Base-by-base conservation (phyloP, 768 basidiomycete species). In the Boletus vermiculosoides region DNA sequence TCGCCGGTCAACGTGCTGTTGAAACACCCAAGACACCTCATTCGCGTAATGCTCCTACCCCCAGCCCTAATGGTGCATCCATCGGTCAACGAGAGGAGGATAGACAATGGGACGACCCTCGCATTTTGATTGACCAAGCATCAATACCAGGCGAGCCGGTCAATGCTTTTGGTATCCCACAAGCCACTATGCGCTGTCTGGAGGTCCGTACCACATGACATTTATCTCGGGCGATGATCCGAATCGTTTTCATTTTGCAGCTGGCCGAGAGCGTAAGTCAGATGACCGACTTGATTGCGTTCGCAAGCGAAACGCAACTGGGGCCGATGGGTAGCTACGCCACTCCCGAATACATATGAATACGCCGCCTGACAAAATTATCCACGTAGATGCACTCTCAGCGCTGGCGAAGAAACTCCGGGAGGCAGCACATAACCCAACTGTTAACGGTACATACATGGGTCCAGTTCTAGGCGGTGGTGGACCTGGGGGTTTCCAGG, bases 181-280 rank as follows among this genome's bases (percentile, higher is more conserved):
- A 92, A 67, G 90, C 89, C 3, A 91, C 91, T 18, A 92, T 92
- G 92, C 79, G 91, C 52, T 92, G 90, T 79, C 75, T 93, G 36
- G 91, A 93, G 80, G 87, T 88, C 55, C 54, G 79, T 68, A 48
- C 34, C 23, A 18, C 50, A 42, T 28, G 52, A 25, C 23, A 30
- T 55, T 23, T 40, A 47, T 42, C 28, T 37, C 30, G 50, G 22
- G n/a, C 36, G 37, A 42, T 45, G 47, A 56, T 41, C 59, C 36
- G 22, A 56, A 60, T 33, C 20, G 22, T 18, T 50, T 56, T 50
- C 20, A 31, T 58, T 55, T 57, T 56, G 36, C 62, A 88, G 85
- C 78, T 93, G 50, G 90, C 90, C 28, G 90, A 93, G 69, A 90
- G 88, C 63, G 89, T 92, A 7, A 82, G 80, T 44, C 83, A 87